Conservation (phyloP, 2,329 filamentous ascomycete genomes). For the Nakataea oryzae region DNA sequence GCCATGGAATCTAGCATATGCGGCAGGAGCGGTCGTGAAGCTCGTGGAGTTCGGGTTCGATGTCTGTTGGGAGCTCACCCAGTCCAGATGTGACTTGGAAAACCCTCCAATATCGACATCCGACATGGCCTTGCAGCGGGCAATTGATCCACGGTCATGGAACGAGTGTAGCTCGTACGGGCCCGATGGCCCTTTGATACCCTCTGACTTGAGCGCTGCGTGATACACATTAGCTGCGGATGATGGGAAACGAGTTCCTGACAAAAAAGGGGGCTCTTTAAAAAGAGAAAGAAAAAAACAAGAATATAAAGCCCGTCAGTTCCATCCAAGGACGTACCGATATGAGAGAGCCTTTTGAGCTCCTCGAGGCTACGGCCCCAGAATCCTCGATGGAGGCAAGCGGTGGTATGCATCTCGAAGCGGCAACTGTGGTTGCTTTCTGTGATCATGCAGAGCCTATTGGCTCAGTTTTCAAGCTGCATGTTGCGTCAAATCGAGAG, state of each 20-base stretch:
- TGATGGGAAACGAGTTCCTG: not conserved
- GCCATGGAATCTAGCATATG: slow-evolving; percentile 77
- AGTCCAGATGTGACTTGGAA: slow-evolving; percentile 65
- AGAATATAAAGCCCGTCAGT: too few relatives aligned
- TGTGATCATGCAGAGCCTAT: not conserved
- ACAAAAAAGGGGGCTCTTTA: too few relatives aligned
- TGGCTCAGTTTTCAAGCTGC: slow-evolving; percentile 1
- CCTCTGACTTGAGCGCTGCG: slow-evolving; percentile 59
- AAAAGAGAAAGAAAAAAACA: too few relatives aligned
- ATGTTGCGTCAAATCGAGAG: not conserved
- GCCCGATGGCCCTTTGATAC: slow-evolving; percentile 51
- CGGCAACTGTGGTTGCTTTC: not conserved
- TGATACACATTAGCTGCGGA: not conserved
- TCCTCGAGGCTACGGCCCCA: slow-evolving; percentile 49
- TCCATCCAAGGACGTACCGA: slow-evolving; percentile 30
- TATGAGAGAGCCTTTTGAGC: slow-evolving; percentile 42
- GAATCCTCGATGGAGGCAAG: slow-evolving; percentile 39
- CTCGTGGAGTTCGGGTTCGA: slow-evolving; percentile 7
- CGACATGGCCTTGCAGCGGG: slow-evolving; percentile 66
- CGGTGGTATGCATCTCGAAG: slow-evolving; percentile 36
- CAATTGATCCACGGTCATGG: slow-evolving; percentile 32
- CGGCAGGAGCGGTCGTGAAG: slow-evolving; percentile 13
- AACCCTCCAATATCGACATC: slow-evolving; percentile 81
- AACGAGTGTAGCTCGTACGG: slow-evolving; percentile 59
- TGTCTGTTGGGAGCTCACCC: slow-evolving; percentile 26